Evolutionary conservation across 306 rosid species (phyloP).

Genomic region (Castanea crenata): DNA sequence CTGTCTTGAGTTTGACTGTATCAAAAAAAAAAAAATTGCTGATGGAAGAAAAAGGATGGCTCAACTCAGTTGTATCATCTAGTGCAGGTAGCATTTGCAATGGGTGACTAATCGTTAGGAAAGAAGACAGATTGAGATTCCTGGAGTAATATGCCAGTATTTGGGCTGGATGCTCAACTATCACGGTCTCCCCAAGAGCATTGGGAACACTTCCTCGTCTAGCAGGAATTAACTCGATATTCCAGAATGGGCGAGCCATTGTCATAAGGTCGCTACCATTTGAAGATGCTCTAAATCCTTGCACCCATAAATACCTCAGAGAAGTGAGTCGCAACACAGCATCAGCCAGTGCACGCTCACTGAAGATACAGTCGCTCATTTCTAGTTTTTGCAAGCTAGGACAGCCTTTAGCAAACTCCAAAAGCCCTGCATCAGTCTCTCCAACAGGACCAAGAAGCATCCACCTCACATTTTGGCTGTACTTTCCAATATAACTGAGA

Average conservation of each 20-base stretch:
- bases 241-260: constrained; percentile 90
- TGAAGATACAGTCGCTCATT: constrained; percentile 90
- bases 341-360: constrained; percentile 74
- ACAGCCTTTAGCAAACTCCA: constrained; percentile 76
- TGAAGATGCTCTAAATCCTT: constrained; percentile 68
- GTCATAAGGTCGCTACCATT: constrained; percentile 67
- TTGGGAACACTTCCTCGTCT: constrained; percentile 33
- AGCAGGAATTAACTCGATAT: constrained; percentile 79
- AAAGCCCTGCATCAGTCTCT: constrained; percentile 75
- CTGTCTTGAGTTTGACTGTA: too few relatives aligned
- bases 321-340: constrained; percentile 64
- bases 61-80: background rate
- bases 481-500: constrained; percentile 68
- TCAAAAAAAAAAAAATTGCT: too few relatives aligned
- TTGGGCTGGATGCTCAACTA: constrained; percentile 75
- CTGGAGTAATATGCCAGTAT: constrained; percentile 89
- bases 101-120: background rate
- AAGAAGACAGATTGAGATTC: background rate
- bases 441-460: constrained; percentile 96
- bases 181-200: constrained; percentile 16
- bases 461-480: constrained; percentile 93
- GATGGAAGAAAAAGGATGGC: background rate
- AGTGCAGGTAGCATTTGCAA: background rate
- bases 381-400: constrained; percentile 93
- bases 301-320: constrained; percentile 92